A percentile compares a stretch with the other conserved stretches of the same genome.
Conservation (phyloP, 306 rosid genomes). For the Rubus parviflorus region DNA sequence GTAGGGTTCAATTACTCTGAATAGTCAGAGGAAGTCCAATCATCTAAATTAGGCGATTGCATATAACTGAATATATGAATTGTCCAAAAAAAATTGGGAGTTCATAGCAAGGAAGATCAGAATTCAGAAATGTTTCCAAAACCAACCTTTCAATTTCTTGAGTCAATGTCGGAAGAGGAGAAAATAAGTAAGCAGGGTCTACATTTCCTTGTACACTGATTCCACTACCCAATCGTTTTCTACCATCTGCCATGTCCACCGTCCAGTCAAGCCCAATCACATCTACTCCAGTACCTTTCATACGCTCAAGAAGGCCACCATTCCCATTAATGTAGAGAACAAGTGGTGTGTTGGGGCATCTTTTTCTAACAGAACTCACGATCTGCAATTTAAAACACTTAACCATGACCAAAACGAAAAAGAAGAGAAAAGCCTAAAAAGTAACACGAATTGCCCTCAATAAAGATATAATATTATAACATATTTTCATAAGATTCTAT, state of each 20-base stretch:
- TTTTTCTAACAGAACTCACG: conserved; percentile 61
- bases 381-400: conserved; percentile 54
- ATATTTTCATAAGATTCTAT: not conserved
- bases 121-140: conserved; percentile 4
- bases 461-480: no score
- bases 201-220: conserved; percentile 91
- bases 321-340: conserved; percentile 95
- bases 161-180: conserved; percentile 74
- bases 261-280: conserved; percentile 98
- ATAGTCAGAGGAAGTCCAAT: not conserved
- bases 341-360: conserved; percentile 76
- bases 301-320: conserved; percentile 94
- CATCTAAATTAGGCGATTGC: not conserved
- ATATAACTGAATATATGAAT: not conserved
- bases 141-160: conserved; percentile 93
- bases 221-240: conserved; percentile 72
- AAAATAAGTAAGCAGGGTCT: conserved; percentile 90
- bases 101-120: conserved; percentile 10
- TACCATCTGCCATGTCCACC: conserved; percentile 95
- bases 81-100: not conserved
- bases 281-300: conserved; percentile 85
- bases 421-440: not conserved
- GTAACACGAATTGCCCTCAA: not conserved
- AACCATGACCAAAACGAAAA: conserved; percentile 3
- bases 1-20: not conserved